Base-by-base conservation (phyloP, 331 rosid genomes). In the Pyrus hybrid region DNA sequence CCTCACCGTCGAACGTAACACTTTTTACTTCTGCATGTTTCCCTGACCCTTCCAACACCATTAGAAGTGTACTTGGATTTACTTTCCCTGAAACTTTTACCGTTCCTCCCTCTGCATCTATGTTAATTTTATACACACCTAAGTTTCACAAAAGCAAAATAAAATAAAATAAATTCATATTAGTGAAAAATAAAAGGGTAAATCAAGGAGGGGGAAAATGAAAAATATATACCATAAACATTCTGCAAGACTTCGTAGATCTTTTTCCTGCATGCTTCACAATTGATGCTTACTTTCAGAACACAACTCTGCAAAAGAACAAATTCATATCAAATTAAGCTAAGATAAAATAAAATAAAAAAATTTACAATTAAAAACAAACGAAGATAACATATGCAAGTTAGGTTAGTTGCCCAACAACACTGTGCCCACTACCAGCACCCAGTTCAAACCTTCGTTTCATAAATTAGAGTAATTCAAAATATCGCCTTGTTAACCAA, bases 1-100 rank as follows among this genome's bases (percentile, higher is more conserved):
- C 80, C 47, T 84, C 86, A 79, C 89, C 89, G 13, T 86, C 86
- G 73, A 89, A 83, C 61, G 67, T 83, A 5, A 77, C 16, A 56
- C 74, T 79, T 47, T 81, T 80, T 8, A 89, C 61, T 71, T 85
- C 78, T 30, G 82, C 88, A 87, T 83, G 89, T 70, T 30, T 83
- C 67, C 83, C 74, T 64, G 76, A 53, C 45, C 75, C 81, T 13
- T 77, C 83, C 35, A 86, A 79, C 32, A 75, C 68, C 22, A 58
- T 75, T 25, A 85, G 68, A 67, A 89, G n/a, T 57, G 61, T 72
- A 22, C 18, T 79, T 72, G 87, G 87, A 64, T 83, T 84, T 67
- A 81, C 88, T 79, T 69, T 86, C 6, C 89, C 89, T 0, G 66
- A 73, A 60, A 86, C 76, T 84, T 67, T 84, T 63, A 86, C 77